Evolutionary conservation across 371 early-diverging fungal genomes (phyloP).

Genomic region (Batkoa obscura): DNA sequence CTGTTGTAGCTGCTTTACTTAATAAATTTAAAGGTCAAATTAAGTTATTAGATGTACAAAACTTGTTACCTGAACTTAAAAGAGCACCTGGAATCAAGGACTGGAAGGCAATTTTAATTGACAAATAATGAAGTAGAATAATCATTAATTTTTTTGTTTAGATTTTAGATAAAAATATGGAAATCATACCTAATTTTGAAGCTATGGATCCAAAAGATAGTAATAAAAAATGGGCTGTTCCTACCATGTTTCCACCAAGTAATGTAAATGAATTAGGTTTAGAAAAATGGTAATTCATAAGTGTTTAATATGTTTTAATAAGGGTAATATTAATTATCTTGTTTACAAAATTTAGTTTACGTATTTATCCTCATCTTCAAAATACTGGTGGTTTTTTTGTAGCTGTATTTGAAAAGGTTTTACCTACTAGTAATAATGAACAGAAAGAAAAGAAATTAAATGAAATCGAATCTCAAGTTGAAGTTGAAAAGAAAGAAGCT

Average conservation of each 20-base stretch:
- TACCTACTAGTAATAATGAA: constrained; percentile 33
- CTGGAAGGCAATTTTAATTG: constrained; percentile 55
- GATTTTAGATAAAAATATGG: constrained; percentile 14
- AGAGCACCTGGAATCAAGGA: constrained; percentile 54
- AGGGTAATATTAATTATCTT: not conserved
- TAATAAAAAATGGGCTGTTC: constrained; percentile 19
- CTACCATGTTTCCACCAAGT: constrained; percentile 53
- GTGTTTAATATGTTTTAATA: not conserved
- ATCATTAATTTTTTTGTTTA: not conserved
- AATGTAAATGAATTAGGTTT: constrained; percentile 45
- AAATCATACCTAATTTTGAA: constrained; percentile 29
- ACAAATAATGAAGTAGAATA: not conserved
- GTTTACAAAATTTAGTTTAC: constrained; percentile 25
- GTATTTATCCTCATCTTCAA: constrained; percentile 91
- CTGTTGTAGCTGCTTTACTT: constrained; percentile 76
- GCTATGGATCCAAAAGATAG: constrained; percentile 27
- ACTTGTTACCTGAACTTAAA: constrained; percentile 47
- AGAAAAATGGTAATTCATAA: constrained; percentile 42
- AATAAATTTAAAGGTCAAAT: constrained; percentile 36
- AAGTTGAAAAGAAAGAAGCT: constrained; percentile 10
- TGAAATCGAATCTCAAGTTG: constrained; percentile 14
- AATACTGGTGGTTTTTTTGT: constrained; percentile 99
- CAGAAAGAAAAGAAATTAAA: constrained; percentile 7
- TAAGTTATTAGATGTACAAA: constrained; percentile 63
- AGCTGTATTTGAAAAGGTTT: constrained; percentile 81